Base-by-base conservation (phyloP, 2,329 filamentous ascomycete genomes). In the Colletotrichum eremochloae region DNA sequence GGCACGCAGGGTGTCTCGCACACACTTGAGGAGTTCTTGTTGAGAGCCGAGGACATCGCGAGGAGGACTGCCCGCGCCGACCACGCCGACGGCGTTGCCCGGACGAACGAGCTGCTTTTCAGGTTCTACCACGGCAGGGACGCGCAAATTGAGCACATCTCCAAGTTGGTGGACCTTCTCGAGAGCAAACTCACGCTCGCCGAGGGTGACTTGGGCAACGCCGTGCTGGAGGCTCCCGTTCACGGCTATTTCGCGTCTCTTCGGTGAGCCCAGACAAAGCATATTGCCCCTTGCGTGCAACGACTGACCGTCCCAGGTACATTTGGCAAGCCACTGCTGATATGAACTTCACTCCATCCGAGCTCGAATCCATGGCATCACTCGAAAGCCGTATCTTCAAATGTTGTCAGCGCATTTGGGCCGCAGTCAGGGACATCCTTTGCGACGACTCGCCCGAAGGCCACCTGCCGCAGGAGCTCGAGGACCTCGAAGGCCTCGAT, bases 361-460 rank as follows among this genome's bases (percentile, higher is more conserved):
- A 86, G 20, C 57, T 86, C 1, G 75, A 79, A 0, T 74, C 75
- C 4, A 79, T 88, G 6, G 76, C 78, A 38, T 67, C 75, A 1
- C 71, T 90, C 1, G 90, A 92, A 74, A 74, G 80, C 2, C 87
- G 89, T 4, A 86, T 95, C 1, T 82, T 94, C 15, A 77, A 78
- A 1, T 86, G 88, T 72, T 93, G 94, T 70, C 82, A 86, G 61
- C 86, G 87, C n/a, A 89, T 97, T 8, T 99, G 96, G 96, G 77
- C 83, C 0, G 87, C 90, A 36, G 94, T 98, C 6, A 89, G 89
- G 76, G 88, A 91, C 64, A 90, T 97, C 5, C 87, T 99, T 0
- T 99, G 96, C 78, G 92, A 97, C 74, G 96, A 98, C 81, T 97
- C 96, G 1, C 96, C 97, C 0, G 96, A 99, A 82, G 96, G 96